Percentiles rank a stretch among this genome's conserved stretches.
Conservation (phyloP, 2,329 filamentous ascomycete genomes). For the Polychaeton citri region DNA sequence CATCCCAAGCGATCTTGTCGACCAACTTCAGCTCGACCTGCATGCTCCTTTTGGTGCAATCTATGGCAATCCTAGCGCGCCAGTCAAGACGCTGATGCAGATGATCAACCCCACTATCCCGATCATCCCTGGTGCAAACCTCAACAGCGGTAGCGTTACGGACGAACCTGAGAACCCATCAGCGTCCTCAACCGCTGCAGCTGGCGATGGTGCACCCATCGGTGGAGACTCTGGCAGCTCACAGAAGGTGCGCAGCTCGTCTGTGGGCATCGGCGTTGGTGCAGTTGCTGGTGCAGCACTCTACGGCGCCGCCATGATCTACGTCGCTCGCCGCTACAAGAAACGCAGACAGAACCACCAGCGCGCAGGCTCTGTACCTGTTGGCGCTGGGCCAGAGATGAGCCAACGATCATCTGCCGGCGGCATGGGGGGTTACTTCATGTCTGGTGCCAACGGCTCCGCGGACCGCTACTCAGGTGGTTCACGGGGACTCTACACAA, state of each 20-base stretch:
- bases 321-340: constrained; percentile 81
- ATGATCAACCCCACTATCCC: constrained; percentile 79
- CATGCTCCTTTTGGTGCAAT: constrained; percentile 57
- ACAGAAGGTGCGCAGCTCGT: constrained; percentile 50
- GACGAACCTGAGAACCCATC: constrained; percentile 29
- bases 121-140: constrained; percentile 39
- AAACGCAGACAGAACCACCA: constrained; percentile 56
- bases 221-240: constrained; percentile 37
- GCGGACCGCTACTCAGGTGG: constrained; percentile 13
- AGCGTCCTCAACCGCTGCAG: constrained; percentile 17
- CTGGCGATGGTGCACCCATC: constrained; percentile 35
- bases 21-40: constrained; percentile 54
- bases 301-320: constrained; percentile 92
- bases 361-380: constrained; percentile 63
- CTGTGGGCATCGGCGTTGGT: constrained; percentile 58
- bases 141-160: constrained; percentile 27
- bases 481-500: not conserved
- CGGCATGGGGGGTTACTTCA: constrained; percentile 38
- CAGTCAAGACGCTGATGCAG: constrained; percentile 55
- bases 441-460: constrained; percentile 51
- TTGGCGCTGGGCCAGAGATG: constrained; percentile 46
- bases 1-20: constrained; percentile 30
- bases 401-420: constrained; percentile 24
- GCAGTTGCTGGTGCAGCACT: constrained; percentile 65
- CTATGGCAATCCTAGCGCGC: constrained; percentile 53